These are phyloP conservation scores for Aspergillus vadensis DNA, from an alignment of 2,329 filamentous ascomycete genomes.

Conservation along the genomic window DNA sequence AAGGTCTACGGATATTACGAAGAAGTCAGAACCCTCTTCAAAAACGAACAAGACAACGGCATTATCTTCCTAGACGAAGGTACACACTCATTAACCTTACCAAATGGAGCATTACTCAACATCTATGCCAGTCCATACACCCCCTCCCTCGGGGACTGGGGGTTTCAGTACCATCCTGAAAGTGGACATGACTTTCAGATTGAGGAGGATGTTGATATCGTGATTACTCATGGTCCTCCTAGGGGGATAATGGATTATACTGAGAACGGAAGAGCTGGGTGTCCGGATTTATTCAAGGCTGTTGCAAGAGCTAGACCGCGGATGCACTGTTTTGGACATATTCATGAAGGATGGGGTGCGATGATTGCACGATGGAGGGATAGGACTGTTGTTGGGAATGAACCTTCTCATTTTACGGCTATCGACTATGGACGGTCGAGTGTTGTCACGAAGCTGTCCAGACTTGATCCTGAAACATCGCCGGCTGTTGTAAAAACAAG, in stretches of 20 bases:
- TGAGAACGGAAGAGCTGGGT: constrained; percentile 33
- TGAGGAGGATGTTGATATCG: constrained; percentile 44
- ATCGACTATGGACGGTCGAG: constrained; percentile 48
- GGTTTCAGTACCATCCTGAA: constrained; percentile 51
- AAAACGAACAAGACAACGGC: constrained; percentile 38
- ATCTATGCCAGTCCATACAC: constrained; percentile 60
- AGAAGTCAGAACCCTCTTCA: constrained; percentile 44
- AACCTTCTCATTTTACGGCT: constrained; percentile 47
- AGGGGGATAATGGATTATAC: constrained; percentile 54
- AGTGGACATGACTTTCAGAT: constrained; percentile 43
- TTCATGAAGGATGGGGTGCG: constrained; percentile 59
- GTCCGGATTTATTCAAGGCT: constrained; percentile 33
- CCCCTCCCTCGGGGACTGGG: constrained; percentile 50
- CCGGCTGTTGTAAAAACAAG: constrained; percentile 41
- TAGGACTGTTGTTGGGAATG: constrained; percentile 12
- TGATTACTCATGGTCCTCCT: constrained; percentile 60
- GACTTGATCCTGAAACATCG: not conserved
- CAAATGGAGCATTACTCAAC: constrained; percentile 53
- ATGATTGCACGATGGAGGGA: constrained; percentile 56
- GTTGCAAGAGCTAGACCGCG: constrained; percentile 35
- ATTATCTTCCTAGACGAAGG: constrained; percentile 57
- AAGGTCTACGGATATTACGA: constrained; percentile 46
- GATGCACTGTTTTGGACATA: constrained; percentile 47
- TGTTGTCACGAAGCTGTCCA: constrained; percentile 32
- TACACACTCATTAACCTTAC: constrained; percentile 49